A percentile compares a stretch with the other conserved stretches of the same genome.
Evolutionary conservation across 768 basidiomycete genomes (phyloP).

Genomic region (Suillus subalutaceus): DNA sequence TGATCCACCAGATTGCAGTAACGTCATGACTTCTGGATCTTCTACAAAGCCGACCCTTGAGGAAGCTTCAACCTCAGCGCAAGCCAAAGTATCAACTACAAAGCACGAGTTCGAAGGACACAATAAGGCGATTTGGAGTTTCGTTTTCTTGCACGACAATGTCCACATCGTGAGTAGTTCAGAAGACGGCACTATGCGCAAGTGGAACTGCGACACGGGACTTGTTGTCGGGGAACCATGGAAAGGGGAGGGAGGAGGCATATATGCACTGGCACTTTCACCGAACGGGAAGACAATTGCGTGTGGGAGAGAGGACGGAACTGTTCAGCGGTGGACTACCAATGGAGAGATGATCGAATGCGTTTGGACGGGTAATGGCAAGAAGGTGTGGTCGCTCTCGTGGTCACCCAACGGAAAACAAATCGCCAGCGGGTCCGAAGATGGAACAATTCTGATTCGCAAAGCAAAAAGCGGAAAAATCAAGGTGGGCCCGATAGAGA

Average conservation of each 20-base stretch:
- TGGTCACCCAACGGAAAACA: neutral
- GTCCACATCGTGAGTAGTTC: neutral
- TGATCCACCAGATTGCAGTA: neutral
- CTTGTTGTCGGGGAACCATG: neutral
- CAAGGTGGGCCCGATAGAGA: neutral
- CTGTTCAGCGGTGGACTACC: neutral
- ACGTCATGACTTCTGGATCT: no score
- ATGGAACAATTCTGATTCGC: neutral
- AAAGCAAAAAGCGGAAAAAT: neutral
- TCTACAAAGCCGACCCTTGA: no score
- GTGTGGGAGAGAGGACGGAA: neutral
- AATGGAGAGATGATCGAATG: neutral
- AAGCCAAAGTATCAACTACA: no score
- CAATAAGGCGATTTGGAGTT: neutral
- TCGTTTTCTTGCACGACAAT: conserved; percentile 1
- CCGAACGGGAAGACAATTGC: neutral
- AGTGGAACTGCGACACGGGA: neutral
- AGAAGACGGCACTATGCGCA: neutral
- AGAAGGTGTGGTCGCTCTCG: neutral
- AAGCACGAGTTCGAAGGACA: neutral
- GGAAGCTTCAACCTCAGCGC: no score
- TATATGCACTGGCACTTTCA: neutral
- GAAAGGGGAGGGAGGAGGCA: neutral
- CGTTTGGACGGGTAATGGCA: neutral
- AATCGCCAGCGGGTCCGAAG: neutral